These are phyloP conservation scores for Aspergillus ochraceus DNA, from an alignment of 2,329 filamentous ascomycete genomes.

Conservation along the genomic window DNA sequence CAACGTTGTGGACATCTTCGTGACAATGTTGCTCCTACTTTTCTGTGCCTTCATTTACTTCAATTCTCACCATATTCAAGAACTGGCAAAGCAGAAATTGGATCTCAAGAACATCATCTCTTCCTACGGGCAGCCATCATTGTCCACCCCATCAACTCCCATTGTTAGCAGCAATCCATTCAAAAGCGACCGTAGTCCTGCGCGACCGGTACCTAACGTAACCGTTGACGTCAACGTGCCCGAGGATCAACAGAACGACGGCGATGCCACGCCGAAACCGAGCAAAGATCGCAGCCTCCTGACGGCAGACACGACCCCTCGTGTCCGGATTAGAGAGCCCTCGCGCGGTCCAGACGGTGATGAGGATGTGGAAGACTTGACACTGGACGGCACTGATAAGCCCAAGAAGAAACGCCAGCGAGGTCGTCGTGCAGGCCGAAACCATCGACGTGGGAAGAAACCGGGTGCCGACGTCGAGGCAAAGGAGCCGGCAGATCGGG, in stretches of 20 bases:
- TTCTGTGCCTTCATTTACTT: constrained; percentile 45
- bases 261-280: constrained; percentile 31
- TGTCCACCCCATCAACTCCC: constrained; percentile 42
- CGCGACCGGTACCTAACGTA: constrained; percentile 26
- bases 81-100: constrained; percentile 45
- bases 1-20: constrained; percentile 46
- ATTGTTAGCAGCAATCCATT: constrained; percentile 27
- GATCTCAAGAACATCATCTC: constrained; percentile 48
- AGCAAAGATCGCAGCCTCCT: constrained; percentile 22
- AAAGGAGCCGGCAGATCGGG: constrained; percentile 60
- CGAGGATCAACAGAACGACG: constrained; percentile 16
- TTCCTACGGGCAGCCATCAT: constrained; percentile 35
- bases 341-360: constrained; percentile 34
- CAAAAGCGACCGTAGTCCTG: constrained; percentile 27
- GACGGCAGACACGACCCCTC: constrained; percentile 28
- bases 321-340: constrained; percentile 43
- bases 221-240: constrained; percentile 33
- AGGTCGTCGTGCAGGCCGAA: constrained; percentile 70
- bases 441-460: constrained; percentile 57
- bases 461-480: constrained; percentile 53
- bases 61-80: constrained; percentile 43
- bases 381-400: constrained; percentile 36
- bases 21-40: constrained; percentile 41
- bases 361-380: constrained; percentile 33
- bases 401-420: constrained; percentile 70